Evolutionary conservation across 306 rosid genomes (phyloP).

Genomic region (Morella rubra): DNA sequence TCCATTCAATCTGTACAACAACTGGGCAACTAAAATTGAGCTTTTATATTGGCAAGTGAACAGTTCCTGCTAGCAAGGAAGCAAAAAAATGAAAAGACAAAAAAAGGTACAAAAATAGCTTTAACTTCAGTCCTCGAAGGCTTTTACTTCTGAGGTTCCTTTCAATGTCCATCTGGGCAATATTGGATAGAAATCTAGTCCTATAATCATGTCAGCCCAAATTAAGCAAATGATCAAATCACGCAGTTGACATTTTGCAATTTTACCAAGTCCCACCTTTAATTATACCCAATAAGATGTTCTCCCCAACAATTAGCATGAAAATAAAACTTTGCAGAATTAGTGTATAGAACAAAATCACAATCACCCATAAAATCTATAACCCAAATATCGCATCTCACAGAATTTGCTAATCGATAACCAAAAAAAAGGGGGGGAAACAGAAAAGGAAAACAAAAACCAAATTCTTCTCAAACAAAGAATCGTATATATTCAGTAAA

Average conservation of each 20-base stretch:
- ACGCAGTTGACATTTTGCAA: too few relatives aligned
- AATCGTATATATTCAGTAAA: background rate
- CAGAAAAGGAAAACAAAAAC: background rate
- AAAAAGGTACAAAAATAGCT: background rate
- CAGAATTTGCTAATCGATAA: background rate
- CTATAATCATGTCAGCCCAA: background rate
- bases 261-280: too few relatives aligned
- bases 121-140: background rate
- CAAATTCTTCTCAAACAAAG: constrained; percentile 9
- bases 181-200: background rate
- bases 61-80: background rate
- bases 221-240: too few relatives aligned
- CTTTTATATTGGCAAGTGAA: background rate
- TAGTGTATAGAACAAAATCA: background rate
- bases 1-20: constrained; percentile 15
- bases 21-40: background rate
- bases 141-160: background rate
- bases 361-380: constrained; percentile 5
- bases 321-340: constrained; percentile 5
- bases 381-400: constrained; percentile 24
- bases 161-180: too few relatives aligned
- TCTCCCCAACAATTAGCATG: background rate
- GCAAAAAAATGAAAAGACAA: background rate
- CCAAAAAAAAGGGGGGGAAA: background rate
- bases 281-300: too few relatives aligned